These are phyloP conservation scores for Madurella mycetomatis DNA, from an alignment of 2,329 filamentous ascomycete species.

Conservation along the genomic window DNA sequence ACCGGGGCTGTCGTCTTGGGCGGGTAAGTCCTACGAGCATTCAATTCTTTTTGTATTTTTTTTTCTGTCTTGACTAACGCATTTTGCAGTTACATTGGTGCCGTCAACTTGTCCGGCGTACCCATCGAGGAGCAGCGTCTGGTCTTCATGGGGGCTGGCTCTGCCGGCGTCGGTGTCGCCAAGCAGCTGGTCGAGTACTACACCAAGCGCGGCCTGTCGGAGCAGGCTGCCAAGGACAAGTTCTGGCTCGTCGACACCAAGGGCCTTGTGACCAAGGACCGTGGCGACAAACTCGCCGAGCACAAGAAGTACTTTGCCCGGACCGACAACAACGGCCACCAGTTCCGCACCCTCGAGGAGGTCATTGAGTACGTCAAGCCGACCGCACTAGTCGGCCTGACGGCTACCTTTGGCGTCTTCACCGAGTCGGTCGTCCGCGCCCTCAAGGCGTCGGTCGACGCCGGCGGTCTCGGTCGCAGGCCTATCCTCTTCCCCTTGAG, in stretches of 20 bases:
- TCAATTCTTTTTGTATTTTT: too few species aligned
- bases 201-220: slow-evolving; percentile 82
- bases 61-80: slow-evolving; percentile 13
- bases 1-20: slow-evolving; percentile 92
- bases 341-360: slow-evolving; percentile 77
- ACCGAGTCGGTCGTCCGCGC: slow-evolving; percentile 77
- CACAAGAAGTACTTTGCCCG: slow-evolving; percentile 75
- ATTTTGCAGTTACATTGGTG: slow-evolving; percentile 54
- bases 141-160: slow-evolving; percentile 94
- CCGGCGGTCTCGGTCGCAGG: slow-evolving; percentile 63
- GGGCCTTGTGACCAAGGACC: slow-evolving; percentile 88
- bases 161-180: slow-evolving; percentile 92
- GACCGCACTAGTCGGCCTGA: slow-evolving; percentile 89
- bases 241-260: slow-evolving; percentile 98
- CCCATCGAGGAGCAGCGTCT: slow-evolving; percentile 86
- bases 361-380: slow-evolving; percentile 94
- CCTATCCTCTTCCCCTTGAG: slow-evolving; percentile 95
- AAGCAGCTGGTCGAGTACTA: slow-evolving; percentile 98
- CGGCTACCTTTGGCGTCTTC: slow-evolving; percentile 91
- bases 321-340: slow-evolving; percentile 59
- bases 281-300: slow-evolving; percentile 87
- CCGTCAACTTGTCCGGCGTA: slow-evolving; percentile 79
- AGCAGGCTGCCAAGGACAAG: slow-evolving; percentile 80
- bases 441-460: slow-evolving; percentile 60
- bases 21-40: slow-evolving; percentile 53